Evolutionary conservation across 306 rosid species (phyloP).

Genomic region (Calophaca sinica): DNA sequence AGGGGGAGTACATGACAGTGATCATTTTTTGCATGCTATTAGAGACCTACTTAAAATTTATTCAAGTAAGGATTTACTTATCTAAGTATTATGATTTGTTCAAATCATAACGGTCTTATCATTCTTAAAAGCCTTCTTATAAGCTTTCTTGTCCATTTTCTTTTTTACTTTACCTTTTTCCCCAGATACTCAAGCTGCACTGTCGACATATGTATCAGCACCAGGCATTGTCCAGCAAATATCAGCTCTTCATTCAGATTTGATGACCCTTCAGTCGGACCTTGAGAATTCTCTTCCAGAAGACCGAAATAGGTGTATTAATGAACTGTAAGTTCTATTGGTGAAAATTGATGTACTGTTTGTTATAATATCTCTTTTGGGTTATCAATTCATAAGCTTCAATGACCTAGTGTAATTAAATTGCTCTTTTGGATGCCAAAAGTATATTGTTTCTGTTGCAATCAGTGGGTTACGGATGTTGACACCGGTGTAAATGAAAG

Average conservation of each 20-base stretch:
- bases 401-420: constrained; percentile 5
- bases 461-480: constrained; percentile 15
- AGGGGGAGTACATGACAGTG: constrained; percentile 97
- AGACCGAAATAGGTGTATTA: constrained; percentile 93
- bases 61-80: constrained; percentile 66
- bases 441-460: constrained; percentile 5
- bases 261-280: constrained; percentile 83
- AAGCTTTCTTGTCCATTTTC: constrained; percentile 18
- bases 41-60: constrained; percentile 94
- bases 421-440: constrained; percentile 26
- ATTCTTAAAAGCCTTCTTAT: constrained; percentile 40
- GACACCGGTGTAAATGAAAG: constrained; percentile 3
- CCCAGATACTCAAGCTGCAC: constrained; percentile 85
- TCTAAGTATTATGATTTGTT: constrained; percentile 35
- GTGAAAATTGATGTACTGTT: neutral
- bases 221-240: constrained; percentile 97
- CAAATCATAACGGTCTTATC: constrained; percentile 21
- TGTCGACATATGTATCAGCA: constrained; percentile 92
- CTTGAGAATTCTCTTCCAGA: constrained; percentile 96
- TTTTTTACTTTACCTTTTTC: constrained; percentile 37
- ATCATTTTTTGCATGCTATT: constrained; percentile 89
- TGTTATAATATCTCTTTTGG: constrained; percentile 14
- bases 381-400: constrained; percentile 16
- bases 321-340: constrained; percentile 81
- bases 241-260: constrained; percentile 85